These are phyloP conservation scores for Meyerozyma guilliermondii DNA, from an alignment of 1,139 yeast genomes.

Conservation along the genomic window DNA sequence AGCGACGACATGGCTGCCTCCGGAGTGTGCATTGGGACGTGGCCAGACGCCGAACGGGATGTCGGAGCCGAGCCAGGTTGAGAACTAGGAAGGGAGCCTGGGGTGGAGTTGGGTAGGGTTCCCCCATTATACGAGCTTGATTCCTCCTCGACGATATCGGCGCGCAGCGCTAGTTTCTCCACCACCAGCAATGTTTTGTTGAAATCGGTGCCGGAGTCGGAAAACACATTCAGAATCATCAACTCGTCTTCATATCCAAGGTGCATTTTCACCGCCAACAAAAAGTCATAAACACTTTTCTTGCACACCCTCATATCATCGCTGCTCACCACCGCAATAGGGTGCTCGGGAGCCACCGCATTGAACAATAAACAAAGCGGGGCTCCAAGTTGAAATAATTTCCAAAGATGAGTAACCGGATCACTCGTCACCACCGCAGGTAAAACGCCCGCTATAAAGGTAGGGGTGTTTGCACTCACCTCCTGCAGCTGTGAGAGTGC, in stretches of 20 bases:
- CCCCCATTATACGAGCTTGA: background rate
- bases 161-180: conserved; percentile 33
- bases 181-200: conserved; percentile 69
- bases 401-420: conserved; percentile 90
- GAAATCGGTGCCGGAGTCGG: conserved; percentile 76
- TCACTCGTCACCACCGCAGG: conserved; percentile 76
- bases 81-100: background rate
- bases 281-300: conserved; percentile 84
- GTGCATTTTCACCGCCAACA: conserved; percentile 79
- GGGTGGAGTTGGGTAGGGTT: too few species aligned
- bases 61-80: background rate
- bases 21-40: background rate
- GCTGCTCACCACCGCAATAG: conserved; percentile 51
- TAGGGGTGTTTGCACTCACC: conserved; percentile 31
- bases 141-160: background rate
- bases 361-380: conserved; percentile 86
- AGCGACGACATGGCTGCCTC: conserved; percentile 1
- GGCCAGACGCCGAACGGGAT: background rate
- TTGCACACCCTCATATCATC: conserved; percentile 84
- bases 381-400: conserved; percentile 86
- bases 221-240: conserved; percentile 81
- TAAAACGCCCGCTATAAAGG: conserved; percentile 70
- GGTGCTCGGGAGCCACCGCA: conserved; percentile 35
- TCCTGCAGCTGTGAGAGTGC: conserved; percentile 41
- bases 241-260: conserved; percentile 58